phyloP scores from a whole-genome alignment of 2,329 filamentous ascomycete genomes.

The Calonectria montana region DNA sequence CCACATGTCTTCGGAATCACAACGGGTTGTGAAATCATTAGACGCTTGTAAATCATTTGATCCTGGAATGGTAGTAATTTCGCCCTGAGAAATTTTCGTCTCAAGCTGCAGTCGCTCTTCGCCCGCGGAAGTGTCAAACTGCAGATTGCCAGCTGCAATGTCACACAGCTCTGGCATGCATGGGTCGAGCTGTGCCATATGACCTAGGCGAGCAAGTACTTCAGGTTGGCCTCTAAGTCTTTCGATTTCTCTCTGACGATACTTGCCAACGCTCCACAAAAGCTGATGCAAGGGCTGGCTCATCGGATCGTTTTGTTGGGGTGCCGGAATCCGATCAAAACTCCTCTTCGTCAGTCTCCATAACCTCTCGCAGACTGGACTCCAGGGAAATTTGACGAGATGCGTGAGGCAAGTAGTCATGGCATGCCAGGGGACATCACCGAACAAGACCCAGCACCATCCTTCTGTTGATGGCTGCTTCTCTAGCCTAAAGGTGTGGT shows the following conservation, averaged over 20 bases:
- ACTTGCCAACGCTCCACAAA: not conserved
- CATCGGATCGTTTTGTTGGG: not conserved
- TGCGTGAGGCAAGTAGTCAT: not conserved
- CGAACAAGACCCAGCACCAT: not conserved
- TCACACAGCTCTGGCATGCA: not conserved
- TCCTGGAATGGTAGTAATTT: not conserved
- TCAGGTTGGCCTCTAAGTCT: not conserved
- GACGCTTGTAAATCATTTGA: not conserved
- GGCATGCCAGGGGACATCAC: not conserved
- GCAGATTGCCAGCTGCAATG: not conserved
- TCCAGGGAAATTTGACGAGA: not conserved
- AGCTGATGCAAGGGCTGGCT: not conserved
- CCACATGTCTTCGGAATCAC: not conserved
- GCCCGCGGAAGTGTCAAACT: not conserved
- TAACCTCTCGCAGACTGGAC: not conserved
- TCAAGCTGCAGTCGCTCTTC: not conserved
- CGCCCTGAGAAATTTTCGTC: not conserved
- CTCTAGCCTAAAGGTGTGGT: not conserved
- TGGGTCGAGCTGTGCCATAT: not conserved
- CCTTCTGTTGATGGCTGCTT: not conserved
- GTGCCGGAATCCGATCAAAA: not conserved
- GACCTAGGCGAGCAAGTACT: not conserved
- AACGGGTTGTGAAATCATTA: not conserved
- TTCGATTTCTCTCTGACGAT: not conserved
- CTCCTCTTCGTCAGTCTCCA: not conserved